Percentiles rank a stretch among this genome's conserved stretches.
Evolutionary conservation across 768 basidiomycete species (phyloP).

Genomic region (Mycena haematopus): DNA sequence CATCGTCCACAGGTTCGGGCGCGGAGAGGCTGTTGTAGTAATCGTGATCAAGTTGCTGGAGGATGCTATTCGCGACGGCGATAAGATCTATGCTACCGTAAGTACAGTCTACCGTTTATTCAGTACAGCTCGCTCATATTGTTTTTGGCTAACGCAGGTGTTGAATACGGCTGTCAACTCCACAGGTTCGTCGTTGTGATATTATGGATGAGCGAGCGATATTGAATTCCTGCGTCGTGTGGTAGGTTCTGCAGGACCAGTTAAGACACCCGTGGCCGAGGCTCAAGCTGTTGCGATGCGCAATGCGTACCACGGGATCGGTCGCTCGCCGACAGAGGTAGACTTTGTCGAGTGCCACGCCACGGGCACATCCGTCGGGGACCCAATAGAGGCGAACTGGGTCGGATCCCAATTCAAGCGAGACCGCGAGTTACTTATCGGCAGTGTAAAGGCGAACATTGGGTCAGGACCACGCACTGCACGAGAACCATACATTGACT

Average conservation of each 20-base stretch:
- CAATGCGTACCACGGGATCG: conserved; percentile 41
- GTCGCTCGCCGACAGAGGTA: conserved; percentile 44
- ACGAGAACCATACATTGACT: background rate
- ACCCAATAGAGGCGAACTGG: conserved; percentile 58
- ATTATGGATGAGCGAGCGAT: background rate
- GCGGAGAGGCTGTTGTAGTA: conserved; percentile 39
- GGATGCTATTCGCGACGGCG: conserved; percentile 37
- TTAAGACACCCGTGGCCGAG: conserved; percentile 44
- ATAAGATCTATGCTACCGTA: conserved; percentile 40
- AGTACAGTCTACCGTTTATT: background rate
- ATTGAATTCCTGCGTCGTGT: background rate
- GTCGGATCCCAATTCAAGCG: conserved; percentile 46
- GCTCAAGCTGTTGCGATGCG: conserved; percentile 46
- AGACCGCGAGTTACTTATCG: conserved; percentile 41
- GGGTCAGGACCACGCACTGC: conserved; percentile 37
- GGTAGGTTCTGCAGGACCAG: conserved; percentile 36
- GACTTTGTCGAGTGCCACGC: conserved; percentile 59
- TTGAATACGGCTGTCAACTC: conserved; percentile 22
- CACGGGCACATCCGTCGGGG: conserved; percentile 57
- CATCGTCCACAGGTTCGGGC: conserved; percentile 31
- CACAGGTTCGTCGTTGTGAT: conserved; percentile 33
- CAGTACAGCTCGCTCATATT: background rate
- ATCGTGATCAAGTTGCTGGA: conserved; percentile 40
- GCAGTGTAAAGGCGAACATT: conserved; percentile 55
- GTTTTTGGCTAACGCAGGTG: background rate